phyloP scores from a whole-genome alignment of 2,329 filamentous ascomycete genomes.

The Ceratocystis eucalypticola region DNA sequence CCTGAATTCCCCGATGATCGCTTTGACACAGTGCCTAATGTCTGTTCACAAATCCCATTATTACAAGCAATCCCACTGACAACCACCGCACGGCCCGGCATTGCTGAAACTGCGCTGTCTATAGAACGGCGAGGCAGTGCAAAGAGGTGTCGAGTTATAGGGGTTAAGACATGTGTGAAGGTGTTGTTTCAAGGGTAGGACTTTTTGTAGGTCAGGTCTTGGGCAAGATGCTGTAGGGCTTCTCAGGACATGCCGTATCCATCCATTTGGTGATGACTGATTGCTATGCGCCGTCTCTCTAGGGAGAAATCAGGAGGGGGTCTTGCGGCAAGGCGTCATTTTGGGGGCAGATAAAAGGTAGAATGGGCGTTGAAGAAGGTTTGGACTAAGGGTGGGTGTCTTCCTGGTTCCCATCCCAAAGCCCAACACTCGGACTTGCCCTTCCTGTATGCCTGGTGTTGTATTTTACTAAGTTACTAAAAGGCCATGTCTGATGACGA shows the following conservation, averaged over 20 bases:
- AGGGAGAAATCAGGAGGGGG: background rate
- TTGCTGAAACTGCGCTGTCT: slow-evolving; percentile 1
- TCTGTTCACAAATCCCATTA: background rate
- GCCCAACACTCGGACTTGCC: background rate
- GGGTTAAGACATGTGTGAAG: background rate
- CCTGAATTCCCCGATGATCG: background rate
- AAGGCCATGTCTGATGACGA: background rate
- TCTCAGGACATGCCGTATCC: background rate
- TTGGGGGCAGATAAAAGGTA: background rate
- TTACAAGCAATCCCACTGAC: background rate
- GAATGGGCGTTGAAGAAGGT: background rate
- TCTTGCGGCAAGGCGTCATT: background rate
- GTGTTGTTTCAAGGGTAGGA: slow-evolving; percentile 1
- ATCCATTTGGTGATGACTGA: too few species aligned
- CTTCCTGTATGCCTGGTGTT: background rate
- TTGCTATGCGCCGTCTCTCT: too few species aligned
- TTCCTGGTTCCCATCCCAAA: background rate
- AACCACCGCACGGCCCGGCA: slow-evolving; percentile 7
- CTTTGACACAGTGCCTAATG: background rate
- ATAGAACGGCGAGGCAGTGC: slow-evolving; percentile 12
- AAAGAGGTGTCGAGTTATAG: background rate
- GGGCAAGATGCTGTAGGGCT: background rate
- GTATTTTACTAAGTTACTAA: background rate
- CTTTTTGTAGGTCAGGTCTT: background rate
- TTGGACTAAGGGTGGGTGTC: background rate